Conservation (phyloP, 305 asterid species). For the Galium porrigens region DNA sequence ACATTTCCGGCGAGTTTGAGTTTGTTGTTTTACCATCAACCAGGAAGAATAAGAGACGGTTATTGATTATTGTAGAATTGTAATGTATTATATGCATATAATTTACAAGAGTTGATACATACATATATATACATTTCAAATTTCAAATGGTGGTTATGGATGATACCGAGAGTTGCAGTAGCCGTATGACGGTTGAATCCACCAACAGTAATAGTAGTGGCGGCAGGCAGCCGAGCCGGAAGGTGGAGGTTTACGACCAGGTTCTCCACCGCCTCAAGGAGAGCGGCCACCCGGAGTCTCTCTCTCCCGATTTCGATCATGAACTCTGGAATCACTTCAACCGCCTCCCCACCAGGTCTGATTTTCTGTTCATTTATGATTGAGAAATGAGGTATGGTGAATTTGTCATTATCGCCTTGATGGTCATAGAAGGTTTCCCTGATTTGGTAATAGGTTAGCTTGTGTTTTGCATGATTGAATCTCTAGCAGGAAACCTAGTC, state of each 20-base stretch:
- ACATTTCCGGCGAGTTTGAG: too few species aligned
- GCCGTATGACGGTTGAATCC: constrained; percentile 47
- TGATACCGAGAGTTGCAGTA: constrained; percentile 61
- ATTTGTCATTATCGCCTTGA: background rate
- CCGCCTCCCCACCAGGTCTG: constrained; percentile 70
- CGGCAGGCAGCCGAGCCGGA: constrained; percentile 27
- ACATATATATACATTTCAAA: too few species aligned
- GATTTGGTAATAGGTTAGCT: background rate
- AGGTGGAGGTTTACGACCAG: constrained; percentile 75
- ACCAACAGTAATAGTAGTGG: background rate
- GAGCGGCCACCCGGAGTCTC: constrained; percentile 43
- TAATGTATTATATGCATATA: too few species aligned
- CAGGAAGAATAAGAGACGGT: background rate
- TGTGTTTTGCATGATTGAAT: background rate
- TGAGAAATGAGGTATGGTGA: background rate
- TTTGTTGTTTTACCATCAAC: background rate
- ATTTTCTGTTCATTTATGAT: background rate
- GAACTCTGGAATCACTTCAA: constrained; percentile 83
- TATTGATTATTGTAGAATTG: background rate
- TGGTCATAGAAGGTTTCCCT: background rate
- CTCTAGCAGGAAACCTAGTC: background rate
- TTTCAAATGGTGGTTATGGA: constrained; percentile 70
- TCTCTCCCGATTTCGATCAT: constrained; percentile 57
- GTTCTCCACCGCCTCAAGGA: constrained; percentile 77
- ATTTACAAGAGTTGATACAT: background rate